These are phyloP conservation scores for Sporothrix globosa DNA, from an alignment of 2,329 filamentous ascomycete species.

Conservation along the genomic window DNA sequence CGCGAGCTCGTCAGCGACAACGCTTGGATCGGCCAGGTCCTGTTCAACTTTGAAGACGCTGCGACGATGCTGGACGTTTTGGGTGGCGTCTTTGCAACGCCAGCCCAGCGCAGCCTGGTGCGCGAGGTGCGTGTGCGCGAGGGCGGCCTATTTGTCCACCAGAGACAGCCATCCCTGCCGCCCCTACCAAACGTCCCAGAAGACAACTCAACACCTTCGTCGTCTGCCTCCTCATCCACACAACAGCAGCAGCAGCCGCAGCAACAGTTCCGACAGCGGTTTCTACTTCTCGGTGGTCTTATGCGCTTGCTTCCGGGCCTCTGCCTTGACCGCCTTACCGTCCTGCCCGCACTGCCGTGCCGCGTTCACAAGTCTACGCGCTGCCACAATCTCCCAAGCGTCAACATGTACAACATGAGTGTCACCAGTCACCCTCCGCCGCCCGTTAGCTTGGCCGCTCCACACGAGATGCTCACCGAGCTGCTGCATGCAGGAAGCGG, in stretches of 20 bases:
- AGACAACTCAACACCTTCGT: not conserved
- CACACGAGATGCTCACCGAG: constrained; percentile 36
- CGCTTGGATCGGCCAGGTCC: constrained; percentile 37
- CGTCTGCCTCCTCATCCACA: not conserved
- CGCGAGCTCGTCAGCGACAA: constrained; percentile 35
- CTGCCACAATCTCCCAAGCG: constrained; percentile 29
- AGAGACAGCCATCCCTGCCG: constrained; percentile 15
- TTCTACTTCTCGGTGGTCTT: constrained; percentile 35
- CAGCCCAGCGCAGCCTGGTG: constrained; percentile 31
- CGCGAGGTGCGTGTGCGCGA: constrained; percentile 37
- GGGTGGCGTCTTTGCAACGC: constrained; percentile 31
- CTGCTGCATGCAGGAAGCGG: constrained; percentile 34
- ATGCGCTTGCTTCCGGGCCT: constrained; percentile 37
- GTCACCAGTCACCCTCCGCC: constrained; percentile 28
- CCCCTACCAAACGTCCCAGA: not conserved
- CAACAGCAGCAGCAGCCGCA: not conserved
- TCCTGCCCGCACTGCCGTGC: constrained; percentile 35
- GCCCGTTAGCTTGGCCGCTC: constrained; percentile 12
- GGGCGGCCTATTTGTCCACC: constrained; percentile 32
- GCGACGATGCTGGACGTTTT: constrained; percentile 37
- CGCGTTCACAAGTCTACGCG: constrained; percentile 33
- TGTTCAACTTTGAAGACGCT: constrained; percentile 37
- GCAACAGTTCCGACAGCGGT: constrained; percentile 25
- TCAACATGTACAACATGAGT: constrained; percentile 32
- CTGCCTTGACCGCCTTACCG: constrained; percentile 35